Percentiles rank a stretch among this genome's conserved stretches.
Evolutionary conservation across 306 rosid species (phyloP).

Genomic region (Trifolium subterraneum): DNA sequence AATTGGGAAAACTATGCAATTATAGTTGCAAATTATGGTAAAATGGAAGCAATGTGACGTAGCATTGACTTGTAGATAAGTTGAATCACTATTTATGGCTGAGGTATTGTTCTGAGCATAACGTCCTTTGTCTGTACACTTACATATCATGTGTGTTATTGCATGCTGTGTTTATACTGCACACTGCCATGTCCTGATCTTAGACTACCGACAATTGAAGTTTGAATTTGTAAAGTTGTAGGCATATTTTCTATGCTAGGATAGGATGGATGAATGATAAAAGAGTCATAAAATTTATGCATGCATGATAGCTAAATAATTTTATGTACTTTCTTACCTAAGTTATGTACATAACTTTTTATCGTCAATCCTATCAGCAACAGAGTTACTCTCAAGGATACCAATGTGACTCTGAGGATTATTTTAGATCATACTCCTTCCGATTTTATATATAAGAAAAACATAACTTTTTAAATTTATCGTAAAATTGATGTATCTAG

Average conservation of each 20-base stretch:
- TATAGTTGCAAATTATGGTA: neutral
- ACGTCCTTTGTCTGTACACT: neutral
- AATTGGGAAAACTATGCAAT: too few species aligned
- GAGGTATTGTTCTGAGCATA: conserved; percentile 13
- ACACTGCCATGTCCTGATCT: neutral
- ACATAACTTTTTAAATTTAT: too few species aligned
- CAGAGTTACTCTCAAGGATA: neutral
- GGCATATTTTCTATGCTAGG: neutral
- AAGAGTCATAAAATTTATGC: neutral
- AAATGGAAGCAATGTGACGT: conserved; percentile 34
- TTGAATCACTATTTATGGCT: conserved; percentile 23
- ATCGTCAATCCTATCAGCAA: neutral
- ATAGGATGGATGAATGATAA: neutral
- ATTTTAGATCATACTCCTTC: too few species aligned
- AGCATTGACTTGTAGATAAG: conserved; percentile 20
- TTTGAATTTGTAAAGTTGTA: neutral
- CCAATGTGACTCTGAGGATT: too few species aligned
- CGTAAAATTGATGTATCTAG: too few species aligned
- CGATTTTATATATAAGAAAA: too few species aligned
- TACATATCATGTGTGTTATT: conserved; percentile 21
- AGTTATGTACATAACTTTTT: neutral
- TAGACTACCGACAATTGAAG: conserved; percentile 26
- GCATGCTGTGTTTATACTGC: neutral
- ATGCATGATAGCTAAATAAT: neutral
- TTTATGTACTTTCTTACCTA: neutral